Evolutionary conservation across 2,329 filamentous ascomycete species (phyloP), one percentile per base, ranked within the genome.

Genomic region (Fusarium torreyae): DNA sequence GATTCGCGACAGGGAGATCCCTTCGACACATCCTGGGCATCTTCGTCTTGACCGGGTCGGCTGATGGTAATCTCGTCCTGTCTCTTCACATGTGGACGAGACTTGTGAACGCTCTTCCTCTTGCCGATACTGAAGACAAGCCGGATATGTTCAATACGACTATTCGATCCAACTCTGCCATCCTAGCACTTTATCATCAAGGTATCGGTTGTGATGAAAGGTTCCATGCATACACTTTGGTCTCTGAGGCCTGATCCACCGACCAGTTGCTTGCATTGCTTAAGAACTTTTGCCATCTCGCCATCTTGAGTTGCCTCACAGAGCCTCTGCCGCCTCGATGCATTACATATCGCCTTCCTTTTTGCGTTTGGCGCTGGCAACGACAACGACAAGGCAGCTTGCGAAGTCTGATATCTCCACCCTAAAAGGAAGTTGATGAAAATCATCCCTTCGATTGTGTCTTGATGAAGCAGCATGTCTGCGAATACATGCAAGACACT

Each of bases 341-440:
- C 56, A 65, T 66, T 45, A 28, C 49, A 43, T 31, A 6, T 60
- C 60, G 60, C 69, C 72, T 75, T 73, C 71, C 72, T 26, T 42
- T 70, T 75, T 74, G 50, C 66, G 72, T 71, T 48, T 62, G 55
- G 49, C 42, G 34, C 51, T 58, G 49, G 42, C 50, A 22, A 57
- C 49, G 52, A 45, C 44, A 44, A 65, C 52, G 36, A 45, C 13
- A 49, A 63, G 57, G 24, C 57, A 61, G 57, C 51, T 39, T 45
- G 49, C 34, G 24, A 64, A 40, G 51, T 52, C 49, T 43, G 57
- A 50, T 39, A 44, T 66, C 43, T 45, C 58, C 49, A 20, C 66
- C 63, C 33, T 33, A 74, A 63, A 42, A 72, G 73, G 73, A 71
- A 75, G 73, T 57, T 75, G 69, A 55, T 36, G 66, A 67, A 49